phyloP scores from a whole-genome alignment of 495 filamentous ascomycete species.

The Talaromyces stipitatus region DNA sequence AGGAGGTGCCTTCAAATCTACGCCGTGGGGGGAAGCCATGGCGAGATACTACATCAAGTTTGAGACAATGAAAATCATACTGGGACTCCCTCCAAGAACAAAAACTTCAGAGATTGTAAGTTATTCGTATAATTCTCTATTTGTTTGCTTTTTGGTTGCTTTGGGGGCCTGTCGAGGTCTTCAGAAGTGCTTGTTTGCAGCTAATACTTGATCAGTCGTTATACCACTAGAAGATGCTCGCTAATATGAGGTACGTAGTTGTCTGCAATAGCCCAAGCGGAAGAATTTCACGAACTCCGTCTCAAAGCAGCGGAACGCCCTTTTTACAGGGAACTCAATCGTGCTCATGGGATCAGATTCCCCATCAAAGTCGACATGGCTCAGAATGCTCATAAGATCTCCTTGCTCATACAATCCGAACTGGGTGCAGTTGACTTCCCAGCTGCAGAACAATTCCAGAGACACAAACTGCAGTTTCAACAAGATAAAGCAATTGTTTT shows the following conservation, averaged over 20 bases:
- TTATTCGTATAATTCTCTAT: conserved; percentile 7
- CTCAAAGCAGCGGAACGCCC: conserved; percentile 68
- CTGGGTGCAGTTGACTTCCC: conserved; percentile 72
- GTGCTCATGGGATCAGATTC: conserved; percentile 60
- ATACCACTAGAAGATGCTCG: no score
- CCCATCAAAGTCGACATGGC: conserved; percentile 73
- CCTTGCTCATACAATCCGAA: conserved; percentile 72
- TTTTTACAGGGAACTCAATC: conserved; percentile 78
- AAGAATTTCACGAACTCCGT: conserved; percentile 70
- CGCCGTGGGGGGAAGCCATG: conserved; percentile 83
- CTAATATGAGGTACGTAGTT: conserved; percentile 45
- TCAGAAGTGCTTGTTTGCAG: no score
- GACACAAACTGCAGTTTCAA: conserved; percentile 52
- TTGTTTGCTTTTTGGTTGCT: neutral
- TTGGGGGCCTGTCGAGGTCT: no score
- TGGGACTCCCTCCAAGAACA: conserved; percentile 53
- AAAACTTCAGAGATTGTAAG: conserved; percentile 67
- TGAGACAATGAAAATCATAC: conserved; percentile 73
- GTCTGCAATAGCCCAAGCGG: conserved; percentile 57
- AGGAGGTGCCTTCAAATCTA: conserved; percentile 49
- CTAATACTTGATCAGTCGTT: no score
- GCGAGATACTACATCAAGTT: conserved; percentile 89
- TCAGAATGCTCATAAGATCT: conserved; percentile 74
- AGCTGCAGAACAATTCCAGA: conserved; percentile 50
- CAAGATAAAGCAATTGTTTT: conserved; percentile 70